A percentile compares a stretch with the other conserved stretches of the same genome.
These are phyloP conservation scores for Cladosporium sp. DNA, from an alignment of 2,329 filamentous ascomycete genomes.

Conservation along the genomic window DNA sequence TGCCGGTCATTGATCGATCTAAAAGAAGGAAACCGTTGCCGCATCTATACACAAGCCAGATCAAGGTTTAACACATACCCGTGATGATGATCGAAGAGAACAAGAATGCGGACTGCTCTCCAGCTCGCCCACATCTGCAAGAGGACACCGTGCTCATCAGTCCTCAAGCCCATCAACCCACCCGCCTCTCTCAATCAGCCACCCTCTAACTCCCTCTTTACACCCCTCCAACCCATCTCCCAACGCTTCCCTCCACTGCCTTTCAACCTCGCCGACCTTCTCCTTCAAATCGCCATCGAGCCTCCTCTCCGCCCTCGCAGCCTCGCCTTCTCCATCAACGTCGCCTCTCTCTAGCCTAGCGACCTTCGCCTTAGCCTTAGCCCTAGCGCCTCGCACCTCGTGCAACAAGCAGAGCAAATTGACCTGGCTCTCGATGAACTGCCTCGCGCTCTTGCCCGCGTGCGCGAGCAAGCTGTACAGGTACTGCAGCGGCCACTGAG, in stretches of 20 bases:
- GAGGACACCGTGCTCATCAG: constrained; percentile 19
- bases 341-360: constrained; percentile 58
- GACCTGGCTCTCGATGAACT: constrained; percentile 93
- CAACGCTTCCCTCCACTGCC: constrained; percentile 85
- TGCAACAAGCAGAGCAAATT: constrained; percentile 87
- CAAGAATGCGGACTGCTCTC: too few species aligned
- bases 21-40: too few species aligned
- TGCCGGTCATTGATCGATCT: too few species aligned
- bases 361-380: constrained; percentile 63
- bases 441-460: constrained; percentile 87
- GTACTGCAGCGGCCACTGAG: constrained; percentile 80
- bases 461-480: constrained; percentile 80
- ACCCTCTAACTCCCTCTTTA: constrained; percentile 69
- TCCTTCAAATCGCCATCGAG: constrained; percentile 88
- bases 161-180: constrained; percentile 68
- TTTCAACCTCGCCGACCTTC: constrained; percentile 84
- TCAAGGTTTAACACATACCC: too few species aligned
- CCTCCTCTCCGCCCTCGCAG: constrained; percentile 52
- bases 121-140: too few species aligned
- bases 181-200: constrained; percentile 72
- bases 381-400: constrained; percentile 78
- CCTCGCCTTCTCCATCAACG: constrained; percentile 25
- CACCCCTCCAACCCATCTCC: constrained; percentile 70
- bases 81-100: too few species aligned
- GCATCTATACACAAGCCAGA: too few species aligned